Conservation (phyloP, 176 grass and related monocot genomes). For the Phoenix roebelenii region DNA sequence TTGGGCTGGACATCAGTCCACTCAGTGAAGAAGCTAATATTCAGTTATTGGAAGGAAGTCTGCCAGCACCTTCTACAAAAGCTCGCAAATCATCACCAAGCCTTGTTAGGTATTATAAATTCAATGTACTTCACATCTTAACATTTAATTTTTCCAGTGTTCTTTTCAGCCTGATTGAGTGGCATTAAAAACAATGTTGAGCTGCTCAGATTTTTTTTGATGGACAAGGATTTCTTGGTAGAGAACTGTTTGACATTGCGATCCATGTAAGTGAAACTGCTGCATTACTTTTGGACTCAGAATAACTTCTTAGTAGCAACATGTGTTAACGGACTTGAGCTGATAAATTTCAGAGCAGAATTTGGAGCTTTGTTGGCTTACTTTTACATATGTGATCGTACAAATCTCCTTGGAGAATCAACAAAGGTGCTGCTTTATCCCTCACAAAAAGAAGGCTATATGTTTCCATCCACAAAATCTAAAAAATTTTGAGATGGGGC, state of each 20-base stretch:
- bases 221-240: conserved; percentile 67
- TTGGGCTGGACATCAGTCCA: conserved; percentile 45
- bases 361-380: conserved; percentile 79
- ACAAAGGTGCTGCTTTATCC: conserved; percentile 50
- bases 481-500: too few species aligned
- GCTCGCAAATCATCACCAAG: conserved; percentile 55
- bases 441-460: not conserved
- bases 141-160: conserved; percentile 5
- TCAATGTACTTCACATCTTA: not conserved
- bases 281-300: not conserved
- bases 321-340: conserved; percentile 20
- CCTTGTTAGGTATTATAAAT: conserved; percentile 45
- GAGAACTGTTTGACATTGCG: conserved; percentile 71
- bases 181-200: conserved; percentile 11
- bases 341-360: conserved; percentile 63
- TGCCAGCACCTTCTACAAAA: conserved; percentile 41
- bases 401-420: conserved; percentile 81
- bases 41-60: conserved; percentile 63
- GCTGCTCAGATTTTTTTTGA: conserved; percentile 60
- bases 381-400: conserved; percentile 87
- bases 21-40: conserved; percentile 54
- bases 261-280: conserved; percentile 54
- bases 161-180: not conserved
- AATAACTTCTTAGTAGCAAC: too few species aligned
- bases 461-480: too few species aligned